Base-by-base conservation (phyloP, 2,329 filamentous ascomycete species). In the Cercospora zeae-maydis region DNA sequence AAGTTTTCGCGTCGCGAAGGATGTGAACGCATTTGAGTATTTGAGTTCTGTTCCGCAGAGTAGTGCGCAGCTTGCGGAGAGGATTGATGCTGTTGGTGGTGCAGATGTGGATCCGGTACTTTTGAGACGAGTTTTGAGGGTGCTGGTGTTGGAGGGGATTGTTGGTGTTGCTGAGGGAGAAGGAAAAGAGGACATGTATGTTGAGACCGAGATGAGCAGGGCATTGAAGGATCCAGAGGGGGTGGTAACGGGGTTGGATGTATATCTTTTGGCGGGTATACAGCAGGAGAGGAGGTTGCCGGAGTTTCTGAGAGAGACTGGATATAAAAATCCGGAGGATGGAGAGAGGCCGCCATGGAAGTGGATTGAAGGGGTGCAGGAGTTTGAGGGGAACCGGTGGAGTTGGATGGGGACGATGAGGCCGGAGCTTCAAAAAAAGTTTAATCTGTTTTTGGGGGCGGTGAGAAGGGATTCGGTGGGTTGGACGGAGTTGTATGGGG, bases 251-350 rank as follows among this genome's bases (percentile, higher is more conserved):
- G 67, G 66, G 0, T 14, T 69, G 34, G 61, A 67, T 52, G 55
- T 64, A 8, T 64, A 59, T 10, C 64, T 63, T 36, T 39, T 59
- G 21, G 53, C 59, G 7, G 56, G 63, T 8, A 39, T 63, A 11
- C 36, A 37, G 39, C 60, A 65, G 33, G 33, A 55, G 13, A 30
- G 24, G 27, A 56, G 58, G 33, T 33, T 67, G 37, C 64, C 67
- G 14, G 54, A 63, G 14, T 68, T 63, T 42, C 61, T 69, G 24
- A 47, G 19, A 8, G 9, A n/a, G 5, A 39, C 31, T 13, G 55
- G 53, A 1, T 69, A 69, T 49, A 16, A 31, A 7, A 65, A 67
- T 34, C 66, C 67, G 33, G 19, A 14, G 1, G 58, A 65, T 47
- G 52, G 45, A 5, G 54, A 42, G 1, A 34, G 62, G 7, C 58